Evolutionary conservation across 2,329 filamentous ascomycete genomes (phyloP).

Genomic region (Aphanoascus verrucosus): DNA sequence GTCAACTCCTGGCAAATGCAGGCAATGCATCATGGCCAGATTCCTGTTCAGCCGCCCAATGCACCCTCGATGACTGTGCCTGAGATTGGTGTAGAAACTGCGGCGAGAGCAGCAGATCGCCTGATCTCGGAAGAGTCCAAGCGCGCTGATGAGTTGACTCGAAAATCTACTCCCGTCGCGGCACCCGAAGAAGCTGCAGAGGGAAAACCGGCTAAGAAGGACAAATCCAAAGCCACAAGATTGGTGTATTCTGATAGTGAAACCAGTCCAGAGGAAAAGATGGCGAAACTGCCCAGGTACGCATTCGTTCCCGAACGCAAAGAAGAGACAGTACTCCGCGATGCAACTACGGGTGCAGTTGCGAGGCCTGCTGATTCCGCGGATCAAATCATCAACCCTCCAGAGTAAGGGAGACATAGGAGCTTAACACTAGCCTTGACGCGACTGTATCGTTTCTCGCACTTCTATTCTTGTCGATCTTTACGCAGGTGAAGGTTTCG

Average conservation of each 20-base stretch:
- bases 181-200: slow-evolving; percentile 33
- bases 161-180: slow-evolving; percentile 24
- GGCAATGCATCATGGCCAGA: slow-evolving; percentile 45
- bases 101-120: slow-evolving; percentile 39
- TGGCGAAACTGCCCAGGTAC: slow-evolving; percentile 69
- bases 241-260: slow-evolving; percentile 76
- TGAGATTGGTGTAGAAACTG: slow-evolving; percentile 21
- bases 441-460: neutral
- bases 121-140: slow-evolving; percentile 41
- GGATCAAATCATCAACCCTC: slow-evolving; percentile 27
- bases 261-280: slow-evolving; percentile 77
- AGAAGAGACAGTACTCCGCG: slow-evolving; percentile 28
- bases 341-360: slow-evolving; percentile 27
- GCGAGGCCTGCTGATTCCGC: slow-evolving; percentile 26
- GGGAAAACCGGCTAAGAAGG: slow-evolving; percentile 55
- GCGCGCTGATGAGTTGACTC: slow-evolving; percentile 34
- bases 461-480: neutral
- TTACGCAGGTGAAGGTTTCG: neutral
- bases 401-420: slow-evolving; percentile 19
- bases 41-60: slow-evolving; percentile 27
- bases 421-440: neutral
- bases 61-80: neutral
- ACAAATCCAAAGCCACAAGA: slow-evolving; percentile 51
- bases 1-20: slow-evolving; percentile 47
- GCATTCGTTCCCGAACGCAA: slow-evolving; percentile 47